These are phyloP conservation scores for Acacia pycnantha DNA, from an alignment of 331 rosid genomes.

Conservation along the genomic window DNA sequence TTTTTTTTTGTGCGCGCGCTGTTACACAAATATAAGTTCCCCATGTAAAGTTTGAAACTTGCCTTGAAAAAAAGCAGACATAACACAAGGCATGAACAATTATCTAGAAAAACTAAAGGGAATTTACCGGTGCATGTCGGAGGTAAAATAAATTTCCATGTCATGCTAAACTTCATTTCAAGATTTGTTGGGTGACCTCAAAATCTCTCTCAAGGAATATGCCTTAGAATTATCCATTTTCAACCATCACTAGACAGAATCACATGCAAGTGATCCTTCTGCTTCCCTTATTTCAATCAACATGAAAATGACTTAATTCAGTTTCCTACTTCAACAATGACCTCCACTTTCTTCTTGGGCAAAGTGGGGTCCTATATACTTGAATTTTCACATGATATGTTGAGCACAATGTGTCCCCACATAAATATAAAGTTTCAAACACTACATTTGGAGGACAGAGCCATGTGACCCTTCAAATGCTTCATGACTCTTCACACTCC, in stretches of 20 bases:
- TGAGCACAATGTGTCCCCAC: neutral
- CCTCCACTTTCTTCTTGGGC: neutral
- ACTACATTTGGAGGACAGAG: slow-evolving; percentile 16
- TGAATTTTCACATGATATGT: neutral
- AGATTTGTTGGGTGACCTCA: slow-evolving; percentile 41
- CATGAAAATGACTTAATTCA: neutral
- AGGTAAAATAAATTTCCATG: slow-evolving; percentile 35
- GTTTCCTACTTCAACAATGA: neutral
- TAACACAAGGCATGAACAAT: neutral
- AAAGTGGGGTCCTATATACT: neutral
- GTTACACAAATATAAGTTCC: neutral
- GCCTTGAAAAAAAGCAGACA: neutral
- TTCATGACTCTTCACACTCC: neutral
- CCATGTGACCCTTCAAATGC: slow-evolving; percentile 29
- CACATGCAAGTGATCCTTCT: neutral
- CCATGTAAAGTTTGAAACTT: neutral
- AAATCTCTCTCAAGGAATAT: slow-evolving; percentile 50
- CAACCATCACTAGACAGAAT: neutral
- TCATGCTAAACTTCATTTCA: slow-evolving; percentile 44
- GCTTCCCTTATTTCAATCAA: neutral
- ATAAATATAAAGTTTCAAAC: neutral
- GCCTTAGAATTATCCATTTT: neutral
- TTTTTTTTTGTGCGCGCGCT: neutral
- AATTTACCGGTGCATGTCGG: slow-evolving; percentile 46
- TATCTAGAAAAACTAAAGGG: neutral